Conservation (phyloP, 2,329 filamentous ascomycete species). For the Aspergillus quadricinctus region DNA sequence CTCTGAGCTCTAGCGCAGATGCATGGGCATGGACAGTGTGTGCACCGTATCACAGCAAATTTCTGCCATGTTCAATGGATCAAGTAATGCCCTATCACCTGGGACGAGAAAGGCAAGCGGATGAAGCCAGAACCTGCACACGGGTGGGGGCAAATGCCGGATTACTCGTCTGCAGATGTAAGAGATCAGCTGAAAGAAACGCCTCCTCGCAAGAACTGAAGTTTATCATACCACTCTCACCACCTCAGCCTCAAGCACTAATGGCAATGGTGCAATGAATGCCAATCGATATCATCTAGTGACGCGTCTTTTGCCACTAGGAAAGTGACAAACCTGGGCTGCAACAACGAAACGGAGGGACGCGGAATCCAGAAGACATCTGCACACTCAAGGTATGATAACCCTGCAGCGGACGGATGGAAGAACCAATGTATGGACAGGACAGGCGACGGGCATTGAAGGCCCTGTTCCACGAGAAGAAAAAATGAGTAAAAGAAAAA, state of each 20-base stretch:
- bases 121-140: constrained; percentile 32
- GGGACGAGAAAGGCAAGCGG: constrained; percentile 20
- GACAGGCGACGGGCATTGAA: neutral
- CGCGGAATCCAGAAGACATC: constrained; percentile 21
- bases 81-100: constrained; percentile 31
- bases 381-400: constrained; percentile 10
- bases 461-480: neutral
- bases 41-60: constrained; percentile 31
- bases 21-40: constrained; percentile 33
- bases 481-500: constrained; percentile 6
- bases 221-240: constrained; percentile 17
- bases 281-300: constrained; percentile 29
- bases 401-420: constrained; percentile 9
- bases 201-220: constrained; percentile 17
- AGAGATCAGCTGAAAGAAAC: constrained; percentile 41
- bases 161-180: constrained; percentile 37
- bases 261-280: constrained; percentile 16
- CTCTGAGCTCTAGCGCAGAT: constrained; percentile 36
- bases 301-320: constrained; percentile 30
- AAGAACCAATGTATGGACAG: constrained; percentile 6
- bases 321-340: constrained; percentile 22
- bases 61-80: constrained; percentile 29
- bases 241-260: constrained; percentile 9
- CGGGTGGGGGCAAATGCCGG: constrained; percentile 34
- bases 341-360: constrained; percentile 24